Base-by-base conservation (phyloP, 2,329 filamentous ascomycete species). In the Metarhizium album region DNA sequence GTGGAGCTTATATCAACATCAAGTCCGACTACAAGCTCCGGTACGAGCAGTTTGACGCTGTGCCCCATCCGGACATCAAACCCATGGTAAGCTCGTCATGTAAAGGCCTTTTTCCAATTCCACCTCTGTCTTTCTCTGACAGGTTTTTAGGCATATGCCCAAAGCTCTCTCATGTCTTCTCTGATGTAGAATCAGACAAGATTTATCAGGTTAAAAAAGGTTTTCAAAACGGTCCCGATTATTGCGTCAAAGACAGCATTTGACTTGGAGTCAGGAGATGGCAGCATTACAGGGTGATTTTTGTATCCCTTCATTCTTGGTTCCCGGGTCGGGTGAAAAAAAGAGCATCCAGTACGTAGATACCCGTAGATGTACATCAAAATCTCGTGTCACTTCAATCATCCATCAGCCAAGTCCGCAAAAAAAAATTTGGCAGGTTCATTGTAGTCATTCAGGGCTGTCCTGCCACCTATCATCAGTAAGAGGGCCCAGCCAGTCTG, bases 1-100 rank as follows among this genome's bases (percentile, higher is more conserved):
- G 90, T 73, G 93, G 93, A 57, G 93, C 93, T 18, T 98, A 94
- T 69, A 98, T 98, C 79, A 97, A 98, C 70, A 86, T 98, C 57
- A 87, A 87, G 31, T 80, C 87, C 16, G 87, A 95, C 55, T 88
- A 94, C 66, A 94, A 96, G 75, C 83, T 97, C 60, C 74, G 88
- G 37, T 98, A 87, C 71, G 80, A 93, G 67, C 85, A 95, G 65
- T 98, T 98, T 60, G 90, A 97, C 60, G 93, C 93, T 7, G 93
- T 98, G 49, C 90, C 90, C 55, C 93, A 98, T 74, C 93, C 93
- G 13, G 80, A 94, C 62, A 93, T 98, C 66, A 89, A 86, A 68
- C 91, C 93, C 14, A 98, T 98, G 84, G 84, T 83, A 67, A 67
- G 71, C 61, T 57, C 6, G 13, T 18, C 40, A 16, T 24, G 45